Evolutionary conservation across 106 monocot genomes (phyloP), one percentile per base, ranked within the genome.

Genomic region (Dendrobium nobile): DNA sequence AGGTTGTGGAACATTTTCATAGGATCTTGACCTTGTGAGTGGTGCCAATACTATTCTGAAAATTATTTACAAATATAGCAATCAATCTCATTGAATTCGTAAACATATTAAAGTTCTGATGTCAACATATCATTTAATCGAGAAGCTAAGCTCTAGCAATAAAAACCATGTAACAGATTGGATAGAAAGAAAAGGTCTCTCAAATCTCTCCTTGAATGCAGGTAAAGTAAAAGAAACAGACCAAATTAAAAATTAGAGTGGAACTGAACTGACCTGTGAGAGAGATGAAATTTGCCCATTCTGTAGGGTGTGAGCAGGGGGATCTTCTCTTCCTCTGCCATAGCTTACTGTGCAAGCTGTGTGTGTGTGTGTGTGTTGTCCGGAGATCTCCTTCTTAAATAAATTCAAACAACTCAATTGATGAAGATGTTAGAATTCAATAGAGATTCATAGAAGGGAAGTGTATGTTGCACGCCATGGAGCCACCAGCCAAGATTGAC

Each of bases 21-120:
- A 82, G 0, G 86, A 82, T 54, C 86, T 86, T 5, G 2, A 45
- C 33, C 86, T 86, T 67, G 86, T 83, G 24, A 86, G 18, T 54
- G 82, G 83, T 2, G 84, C 43, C 54, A 84, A 42, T 7, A 84
- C 84, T 8, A 79, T 17, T 47, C 84, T 79, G 79, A 65, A 47
- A 70, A 51, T 43, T 37, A 37, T 70, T 40, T 33, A 37, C 37
- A 37, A 11, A 70, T 0, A 22, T 0, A 61, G n/a, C 0, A 2
- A 61, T 22, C 0, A 22, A 51, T 51, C 13, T 51, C 3, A 51
- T 45, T 0, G 0, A 9, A 45, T 45, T 44, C 9, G 8, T 45
- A 9, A 0, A 6, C 45, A 9, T 45, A 45, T 45, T 45, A 45
- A 8, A 45, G 8, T 45, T 45, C 45, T 9, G 45, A 45, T 45